Conservation (phyloP, 2,329 filamentous ascomycete species). For the Botryosphaeria agaves region DNA sequence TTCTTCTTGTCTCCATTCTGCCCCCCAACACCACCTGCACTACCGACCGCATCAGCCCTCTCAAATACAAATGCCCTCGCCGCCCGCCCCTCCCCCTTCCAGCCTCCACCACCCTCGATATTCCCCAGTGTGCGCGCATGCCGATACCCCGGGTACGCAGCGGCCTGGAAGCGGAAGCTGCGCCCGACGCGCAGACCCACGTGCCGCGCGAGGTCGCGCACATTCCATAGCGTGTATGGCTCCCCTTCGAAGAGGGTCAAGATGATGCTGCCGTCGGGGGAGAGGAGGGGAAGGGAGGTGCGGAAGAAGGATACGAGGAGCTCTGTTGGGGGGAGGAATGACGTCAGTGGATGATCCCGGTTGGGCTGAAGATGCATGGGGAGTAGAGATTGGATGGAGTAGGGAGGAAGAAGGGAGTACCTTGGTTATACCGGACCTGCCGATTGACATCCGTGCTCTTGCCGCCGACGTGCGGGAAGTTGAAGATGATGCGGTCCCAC, state of each 20-base stretch:
- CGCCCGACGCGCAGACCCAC: conserved; percentile 50
- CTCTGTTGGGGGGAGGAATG: conserved; percentile 23
- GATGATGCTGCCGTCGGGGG: conserved; percentile 43
- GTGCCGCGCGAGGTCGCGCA: conserved; percentile 72
- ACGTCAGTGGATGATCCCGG: too few species aligned
- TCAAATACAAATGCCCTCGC: conserved; percentile 30
- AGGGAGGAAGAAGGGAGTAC: conserved; percentile 30
- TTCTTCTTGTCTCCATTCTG: conserved; percentile 5
- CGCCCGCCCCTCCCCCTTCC: conserved; percentile 30
- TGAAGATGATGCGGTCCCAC: conserved; percentile 77
- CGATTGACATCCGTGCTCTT: conserved; percentile 85
- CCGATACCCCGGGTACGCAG: conserved; percentile 53
- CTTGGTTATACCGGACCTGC: conserved; percentile 82
- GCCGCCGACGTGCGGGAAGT: conserved; percentile 92
- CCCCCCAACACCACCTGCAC: conserved; percentile 5
- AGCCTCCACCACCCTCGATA: conserved; percentile 24
- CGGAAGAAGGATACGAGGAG: conserved; percentile 53
- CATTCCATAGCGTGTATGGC: conserved; percentile 92
- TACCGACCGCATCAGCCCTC: conserved; percentile 13
- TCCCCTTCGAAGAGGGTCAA: conserved; percentile 86
- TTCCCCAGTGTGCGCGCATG: conserved; percentile 58
- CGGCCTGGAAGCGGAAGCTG: conserved; percentile 52
- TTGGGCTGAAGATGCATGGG: too few species aligned
- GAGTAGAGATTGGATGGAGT: conserved; percentile 15
- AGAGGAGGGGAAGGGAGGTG: conserved; percentile 33